A percentile compares a stretch with the other conserved stretches of the same genome.
Conservation (phyloP, 2,329 filamentous ascomycete genomes). For the Fusarium gaditjirri region DNA sequence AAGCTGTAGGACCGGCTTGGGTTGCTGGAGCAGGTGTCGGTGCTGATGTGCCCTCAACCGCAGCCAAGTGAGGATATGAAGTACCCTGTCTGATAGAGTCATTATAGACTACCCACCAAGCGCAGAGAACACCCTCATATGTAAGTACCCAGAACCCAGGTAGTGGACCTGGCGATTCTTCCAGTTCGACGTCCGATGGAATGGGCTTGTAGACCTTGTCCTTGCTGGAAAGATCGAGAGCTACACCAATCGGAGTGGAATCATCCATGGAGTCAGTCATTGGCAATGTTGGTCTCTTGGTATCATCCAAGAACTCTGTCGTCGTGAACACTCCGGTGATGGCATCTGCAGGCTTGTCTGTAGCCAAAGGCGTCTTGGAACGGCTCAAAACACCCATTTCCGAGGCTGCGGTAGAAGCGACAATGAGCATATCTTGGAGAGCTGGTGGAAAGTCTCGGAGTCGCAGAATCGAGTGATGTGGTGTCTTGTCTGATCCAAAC, state of each 20-base stretch:
- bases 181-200: conserved; percentile 77
- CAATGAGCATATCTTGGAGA: conserved; percentile 82
- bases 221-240: conserved; percentile 84
- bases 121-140: conserved; percentile 83
- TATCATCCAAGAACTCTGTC: conserved; percentile 78
- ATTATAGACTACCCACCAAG: conserved; percentile 93
- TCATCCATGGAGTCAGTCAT: conserved; percentile 68
- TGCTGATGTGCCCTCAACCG: conserved; percentile 52
- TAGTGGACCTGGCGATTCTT: conserved; percentile 81
- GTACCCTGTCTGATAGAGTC: conserved; percentile 82
- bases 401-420: conserved; percentile 81
- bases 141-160: conserved; percentile 88
- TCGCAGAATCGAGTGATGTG: conserved; percentile 82
- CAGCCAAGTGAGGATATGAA: conserved; percentile 76
- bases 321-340: conserved; percentile 77
- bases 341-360: conserved; percentile 66
- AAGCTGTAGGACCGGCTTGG: conserved; percentile 42
- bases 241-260: conserved; percentile 84
- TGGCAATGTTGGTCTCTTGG: conserved; percentile 78
- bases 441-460: conserved; percentile 83
- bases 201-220: conserved; percentile 84
- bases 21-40: conserved; percentile 46
- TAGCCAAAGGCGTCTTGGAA: conserved; percentile 74
- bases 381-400: conserved; percentile 84
- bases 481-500: conserved; percentile 72